These are phyloP conservation scores for Sporobolomyces roseus DNA, from an alignment of 768 basidiomycete genomes.

Conservation along the genomic window DNA sequence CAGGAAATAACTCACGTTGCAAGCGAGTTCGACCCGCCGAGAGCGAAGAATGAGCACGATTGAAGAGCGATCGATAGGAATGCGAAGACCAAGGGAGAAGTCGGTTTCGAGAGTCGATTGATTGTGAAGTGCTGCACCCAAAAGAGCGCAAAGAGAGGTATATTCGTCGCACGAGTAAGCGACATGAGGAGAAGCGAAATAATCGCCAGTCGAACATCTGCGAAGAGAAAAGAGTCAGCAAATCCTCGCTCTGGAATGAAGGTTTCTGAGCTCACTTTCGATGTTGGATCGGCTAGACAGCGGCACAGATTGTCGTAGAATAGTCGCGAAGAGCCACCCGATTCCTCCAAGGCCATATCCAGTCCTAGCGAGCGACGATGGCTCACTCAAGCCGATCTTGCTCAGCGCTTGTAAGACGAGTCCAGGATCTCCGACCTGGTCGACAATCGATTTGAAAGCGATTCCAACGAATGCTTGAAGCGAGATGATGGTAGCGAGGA, in stretches of 20 bases:
- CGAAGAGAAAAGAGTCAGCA: not conserved
- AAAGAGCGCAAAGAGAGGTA: slow-evolving; percentile 17
- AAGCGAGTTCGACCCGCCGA: slow-evolving; percentile 32
- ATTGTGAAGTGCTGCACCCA: slow-evolving; percentile 15
- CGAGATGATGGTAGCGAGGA: not conserved
- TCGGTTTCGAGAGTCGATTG: not conserved
- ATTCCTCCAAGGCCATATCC: not conserved
- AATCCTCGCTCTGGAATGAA: not conserved
- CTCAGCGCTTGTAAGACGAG: not conserved
- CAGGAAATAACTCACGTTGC: slow-evolving; percentile 24
- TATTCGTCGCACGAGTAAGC: slow-evolving; percentile 7
- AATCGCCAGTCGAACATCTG: slow-evolving; percentile 4
- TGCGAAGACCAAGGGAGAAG: slow-evolving; percentile 11
- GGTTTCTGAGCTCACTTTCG: not conserved
- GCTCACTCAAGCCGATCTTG: not conserved
- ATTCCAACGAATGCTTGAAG: not conserved
- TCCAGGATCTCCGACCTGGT: too few species aligned
- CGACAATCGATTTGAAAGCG: not conserved
- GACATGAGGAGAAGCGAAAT: slow-evolving; percentile 13
- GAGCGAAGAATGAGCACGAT: slow-evolving; percentile 20
- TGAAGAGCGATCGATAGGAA: slow-evolving; percentile 7
- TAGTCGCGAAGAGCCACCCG: not conserved
- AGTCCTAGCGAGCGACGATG: not conserved
- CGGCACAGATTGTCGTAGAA: not conserved
- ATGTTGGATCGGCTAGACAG: not conserved